A percentile compares a stretch with the other conserved stretches of the same genome.
Conservation (phyloP, 2,329 filamentous ascomycete species). For the Myriosclerotinia duriaeana region DNA sequence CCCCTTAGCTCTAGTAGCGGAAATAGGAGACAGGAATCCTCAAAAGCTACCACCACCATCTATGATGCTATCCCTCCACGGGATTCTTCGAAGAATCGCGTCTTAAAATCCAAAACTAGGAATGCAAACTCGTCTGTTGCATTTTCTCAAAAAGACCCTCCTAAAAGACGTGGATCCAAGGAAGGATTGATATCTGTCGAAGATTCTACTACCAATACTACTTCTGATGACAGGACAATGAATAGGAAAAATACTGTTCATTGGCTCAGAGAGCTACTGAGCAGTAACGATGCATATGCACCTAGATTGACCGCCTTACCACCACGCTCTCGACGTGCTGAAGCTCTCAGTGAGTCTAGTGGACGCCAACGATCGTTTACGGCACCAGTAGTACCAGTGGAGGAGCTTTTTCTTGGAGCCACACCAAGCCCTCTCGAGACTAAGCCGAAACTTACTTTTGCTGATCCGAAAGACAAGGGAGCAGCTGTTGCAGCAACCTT, state of each 20-base stretch:
- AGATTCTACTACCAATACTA: conserved; percentile 18
- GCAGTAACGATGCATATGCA: conserved; percentile 34
- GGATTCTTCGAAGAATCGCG: conserved; percentile 31
- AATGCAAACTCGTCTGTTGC: conserved; percentile 25
- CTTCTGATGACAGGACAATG: conserved; percentile 25
- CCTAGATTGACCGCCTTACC: conserved; percentile 37
- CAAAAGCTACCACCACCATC: conserved; percentile 14
- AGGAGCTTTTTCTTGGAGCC: conserved; percentile 28
- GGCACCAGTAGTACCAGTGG: conserved; percentile 24
- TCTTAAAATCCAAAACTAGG: conserved; percentile 19
- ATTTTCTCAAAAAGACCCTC: conserved; percentile 12
- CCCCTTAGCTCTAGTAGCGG: conserved; percentile 19
- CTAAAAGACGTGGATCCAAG: conserved; percentile 6
- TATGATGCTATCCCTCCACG: conserved; percentile 19
- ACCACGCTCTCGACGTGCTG: conserved; percentile 29
- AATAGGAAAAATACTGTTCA: conserved; percentile 33
- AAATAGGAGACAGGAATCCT: conserved; percentile 25
- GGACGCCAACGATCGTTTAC: conserved; percentile 25
- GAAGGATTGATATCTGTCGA: conserved; percentile 9
- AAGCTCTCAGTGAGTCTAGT: conserved; percentile 18
- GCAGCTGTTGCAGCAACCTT: conserved; percentile 37
- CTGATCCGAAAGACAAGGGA: conserved; percentile 22
- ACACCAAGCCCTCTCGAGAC: conserved; percentile 20
- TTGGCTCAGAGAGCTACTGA: conserved; percentile 37
- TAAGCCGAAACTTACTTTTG: conserved; percentile 16